Conservation (phyloP, 2,329 filamentous ascomycete genomes). For the Monascus ruber region DNA sequence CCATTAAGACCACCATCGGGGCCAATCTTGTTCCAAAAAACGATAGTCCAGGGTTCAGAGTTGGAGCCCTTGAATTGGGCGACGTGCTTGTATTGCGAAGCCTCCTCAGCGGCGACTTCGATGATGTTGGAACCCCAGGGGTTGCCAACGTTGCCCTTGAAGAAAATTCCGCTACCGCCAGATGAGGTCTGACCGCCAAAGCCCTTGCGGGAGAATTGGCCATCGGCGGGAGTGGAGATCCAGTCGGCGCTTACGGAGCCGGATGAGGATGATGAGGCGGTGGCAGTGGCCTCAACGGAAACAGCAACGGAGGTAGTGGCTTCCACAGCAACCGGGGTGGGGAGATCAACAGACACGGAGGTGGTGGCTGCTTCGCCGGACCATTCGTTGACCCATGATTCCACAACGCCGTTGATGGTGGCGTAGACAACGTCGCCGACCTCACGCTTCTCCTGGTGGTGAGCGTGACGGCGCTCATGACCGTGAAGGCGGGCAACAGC, state of each 20-base stretch:
- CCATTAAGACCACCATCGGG: constrained; percentile 21
- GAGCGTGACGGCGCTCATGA: constrained; percentile 27
- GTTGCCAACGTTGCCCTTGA: constrained; percentile 24
- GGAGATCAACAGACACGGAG: constrained; percentile 1
- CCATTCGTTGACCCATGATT: constrained; percentile 27
- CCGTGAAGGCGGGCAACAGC: constrained; percentile 26
- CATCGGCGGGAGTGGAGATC: constrained; percentile 10
- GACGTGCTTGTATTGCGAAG: constrained; percentile 26
- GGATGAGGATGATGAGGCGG: constrained; percentile 6
- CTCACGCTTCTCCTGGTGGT: constrained; percentile 19
- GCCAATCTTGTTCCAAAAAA: constrained; percentile 32
- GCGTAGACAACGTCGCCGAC: constrained; percentile 22
- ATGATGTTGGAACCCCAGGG: constrained; percentile 33
- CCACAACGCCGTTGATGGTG: constrained; percentile 21
- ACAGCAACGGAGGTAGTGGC: constrained; percentile 6
- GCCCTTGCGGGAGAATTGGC: constrained; percentile 14
- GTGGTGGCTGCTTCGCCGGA: constrained; percentile 13
- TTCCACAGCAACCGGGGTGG: constrained; percentile 5
- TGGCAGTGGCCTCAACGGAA: constrained; percentile 1
- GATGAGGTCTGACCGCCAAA: constrained; percentile 19
- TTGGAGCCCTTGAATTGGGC: constrained; percentile 20
- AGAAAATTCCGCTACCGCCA: constrained; percentile 11
- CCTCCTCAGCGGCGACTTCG: constrained; percentile 20
- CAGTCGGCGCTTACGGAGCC: constrained; percentile 11
- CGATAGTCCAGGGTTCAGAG: constrained; percentile 21